Evolutionary conservation across 2,329 filamentous ascomycete species (phyloP).

Genomic region (Orbilia brochopaga): DNA sequence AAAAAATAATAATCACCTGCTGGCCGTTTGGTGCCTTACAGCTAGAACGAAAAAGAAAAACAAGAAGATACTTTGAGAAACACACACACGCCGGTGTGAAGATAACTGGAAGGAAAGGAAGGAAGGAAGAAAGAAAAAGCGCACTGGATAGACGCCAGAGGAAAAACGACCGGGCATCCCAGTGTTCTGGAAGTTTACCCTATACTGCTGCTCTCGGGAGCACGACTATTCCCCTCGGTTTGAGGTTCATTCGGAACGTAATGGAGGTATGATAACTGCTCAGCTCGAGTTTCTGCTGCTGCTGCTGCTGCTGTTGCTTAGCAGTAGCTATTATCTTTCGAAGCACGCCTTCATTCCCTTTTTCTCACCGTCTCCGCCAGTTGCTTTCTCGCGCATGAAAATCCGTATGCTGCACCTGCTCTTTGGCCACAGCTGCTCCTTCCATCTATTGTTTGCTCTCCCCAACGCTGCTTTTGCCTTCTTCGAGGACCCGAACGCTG

Average conservation of each 20-base stretch:
- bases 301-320: no score
- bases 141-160: slow-evolving; percentile 18
- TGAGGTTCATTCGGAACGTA: slow-evolving; percentile 38
- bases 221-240: slow-evolving; percentile 23
- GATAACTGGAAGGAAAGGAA: not conserved
- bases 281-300: no score
- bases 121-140: slow-evolving; percentile 19
- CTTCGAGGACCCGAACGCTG: not conserved
- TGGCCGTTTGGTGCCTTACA: slow-evolving; percentile 21
- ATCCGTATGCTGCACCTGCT: slow-evolving; percentile 17
- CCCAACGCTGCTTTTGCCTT: slow-evolving; percentile 7
- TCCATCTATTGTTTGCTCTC: not conserved
- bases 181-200: slow-evolving; percentile 48
- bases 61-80: not conserved
- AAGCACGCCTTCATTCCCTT: slow-evolving; percentile 24
- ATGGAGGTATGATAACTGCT: slow-evolving; percentile 48
- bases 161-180: slow-evolving; percentile 36
- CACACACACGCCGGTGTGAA: no score
- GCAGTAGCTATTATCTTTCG: slow-evolving; percentile 11
- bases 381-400: slow-evolving; percentile 19
- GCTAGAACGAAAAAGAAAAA: slow-evolving; percentile 12
- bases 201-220: slow-evolving; percentile 35
- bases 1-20: slow-evolving; percentile 8
- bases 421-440: slow-evolving; percentile 14
- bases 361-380: slow-evolving; percentile 9